phyloP scores from a whole-genome alignment of 306 rosid genomes.

The Quercus wislizeni region DNA sequence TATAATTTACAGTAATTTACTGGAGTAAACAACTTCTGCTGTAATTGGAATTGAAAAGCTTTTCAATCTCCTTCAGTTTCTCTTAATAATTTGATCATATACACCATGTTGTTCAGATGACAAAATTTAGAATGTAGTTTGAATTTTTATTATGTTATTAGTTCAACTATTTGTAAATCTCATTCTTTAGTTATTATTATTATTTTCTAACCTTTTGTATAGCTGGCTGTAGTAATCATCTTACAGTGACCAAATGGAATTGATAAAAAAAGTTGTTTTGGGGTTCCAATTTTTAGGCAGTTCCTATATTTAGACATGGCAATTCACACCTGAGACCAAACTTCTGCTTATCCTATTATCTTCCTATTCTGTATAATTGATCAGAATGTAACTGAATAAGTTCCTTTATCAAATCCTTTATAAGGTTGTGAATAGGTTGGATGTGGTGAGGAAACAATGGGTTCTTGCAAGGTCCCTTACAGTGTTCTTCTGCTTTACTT shows the following conservation, averaged over 20 bases:
- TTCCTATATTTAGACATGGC: background rate
- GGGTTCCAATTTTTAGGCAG: background rate
- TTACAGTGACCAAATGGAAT: background rate
- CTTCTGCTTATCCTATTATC: background rate
- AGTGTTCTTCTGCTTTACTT: constrained; percentile 43
- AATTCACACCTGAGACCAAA: background rate
- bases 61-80: background rate
- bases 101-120: background rate
- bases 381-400: constrained; percentile 7
- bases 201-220: background rate
- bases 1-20: background rate
- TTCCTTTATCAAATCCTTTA: constrained; percentile 20
- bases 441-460: constrained; percentile 59
- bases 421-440: constrained; percentile 34
- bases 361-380: constrained; percentile 8
- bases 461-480: constrained; percentile 32
- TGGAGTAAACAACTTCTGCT: background rate
- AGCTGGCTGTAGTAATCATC: background rate
- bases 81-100: no score
- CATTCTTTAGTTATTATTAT: background rate
- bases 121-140: background rate
- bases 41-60: background rate
- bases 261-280: background rate
- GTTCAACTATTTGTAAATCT: background rate
- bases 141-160: background rate